Evolutionary conservation across 2,329 filamentous ascomycete species (phyloP).

Genomic region (Pseudocercospora eumusae): DNA sequence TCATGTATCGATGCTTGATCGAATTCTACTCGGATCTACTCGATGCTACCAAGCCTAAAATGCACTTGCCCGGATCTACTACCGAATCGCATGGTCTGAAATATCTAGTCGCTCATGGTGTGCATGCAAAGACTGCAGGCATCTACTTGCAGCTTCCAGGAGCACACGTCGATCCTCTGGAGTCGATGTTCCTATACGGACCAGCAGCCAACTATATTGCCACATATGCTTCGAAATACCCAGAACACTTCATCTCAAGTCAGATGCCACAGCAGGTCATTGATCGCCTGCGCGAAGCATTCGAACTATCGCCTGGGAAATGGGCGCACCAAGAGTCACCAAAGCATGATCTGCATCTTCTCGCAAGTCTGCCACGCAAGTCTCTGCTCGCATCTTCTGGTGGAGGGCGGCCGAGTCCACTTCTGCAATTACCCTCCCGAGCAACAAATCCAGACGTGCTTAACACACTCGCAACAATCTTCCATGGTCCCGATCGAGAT

Average conservation of each 20-base stretch:
- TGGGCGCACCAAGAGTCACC: constrained; percentile 59
- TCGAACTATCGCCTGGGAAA: constrained; percentile 48
- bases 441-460: constrained; percentile 57
- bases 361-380: constrained; percentile 59
- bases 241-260: constrained; percentile 56
- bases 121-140: constrained; percentile 54
- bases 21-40: constrained; percentile 60
- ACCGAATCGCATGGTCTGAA: constrained; percentile 44
- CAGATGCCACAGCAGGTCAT: constrained; percentile 49
- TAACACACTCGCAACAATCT: constrained; percentile 57
- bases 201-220: constrained; percentile 60
- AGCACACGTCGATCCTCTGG: constrained; percentile 50
- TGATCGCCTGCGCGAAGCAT: constrained; percentile 49
- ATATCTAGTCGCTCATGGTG: constrained; percentile 53
- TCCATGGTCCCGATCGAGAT: constrained; percentile 53
- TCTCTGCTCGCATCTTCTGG: constrained; percentile 49
- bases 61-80: constrained; percentile 1
- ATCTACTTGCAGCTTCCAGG: constrained; percentile 56
- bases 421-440: constrained; percentile 55
- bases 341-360: constrained; percentile 57
- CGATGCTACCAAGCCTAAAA: constrained; percentile 13
- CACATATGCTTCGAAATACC: constrained; percentile 57
- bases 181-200: constrained; percentile 56
- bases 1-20: constrained; percentile 62
- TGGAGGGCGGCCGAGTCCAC: constrained; percentile 41